These are phyloP conservation scores for Lecanoromycetidae sp. DNA, from an alignment of 2,329 filamentous ascomycete species.

Conservation along the genomic window DNA sequence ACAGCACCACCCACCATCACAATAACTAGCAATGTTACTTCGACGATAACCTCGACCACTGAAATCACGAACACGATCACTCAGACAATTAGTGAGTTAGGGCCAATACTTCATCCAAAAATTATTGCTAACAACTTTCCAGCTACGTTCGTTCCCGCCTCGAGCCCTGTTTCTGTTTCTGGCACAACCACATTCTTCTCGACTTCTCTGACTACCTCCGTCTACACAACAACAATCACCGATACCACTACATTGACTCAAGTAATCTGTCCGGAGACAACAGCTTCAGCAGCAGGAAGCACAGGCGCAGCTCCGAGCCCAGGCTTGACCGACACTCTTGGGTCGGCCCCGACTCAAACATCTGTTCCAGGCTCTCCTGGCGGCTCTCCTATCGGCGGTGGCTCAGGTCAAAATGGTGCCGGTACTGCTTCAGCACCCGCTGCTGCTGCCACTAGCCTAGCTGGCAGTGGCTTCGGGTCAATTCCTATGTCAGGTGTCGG, in stretches of 20 bases:
- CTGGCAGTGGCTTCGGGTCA: too few relatives aligned
- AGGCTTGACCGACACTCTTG: neutral
- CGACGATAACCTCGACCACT: constrained; percentile 9
- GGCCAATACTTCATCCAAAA: neutral
- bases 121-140: neutral
- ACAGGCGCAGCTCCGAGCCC: neutral
- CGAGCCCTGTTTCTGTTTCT: constrained; percentile 23
- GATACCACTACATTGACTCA: constrained; percentile 8
- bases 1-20: constrained; percentile 1
- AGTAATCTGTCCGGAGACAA: constrained; percentile 13
- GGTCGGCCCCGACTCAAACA: neutral
- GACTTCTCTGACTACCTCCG: constrained; percentile 24
- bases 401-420: too few relatives aligned
- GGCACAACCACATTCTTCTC: constrained; percentile 25
- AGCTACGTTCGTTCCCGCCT: constrained; percentile 25
- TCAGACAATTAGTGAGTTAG: neutral
- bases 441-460: too few relatives aligned
- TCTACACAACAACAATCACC: constrained; percentile 23
- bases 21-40: neutral
- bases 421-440: too few relatives aligned
- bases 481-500: too few relatives aligned
- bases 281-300: neutral
- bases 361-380: neutral
- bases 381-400: neutral
- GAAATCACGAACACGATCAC: constrained; percentile 11